A percentile compares a stretch with the other conserved stretches of the same genome.
These are phyloP conservation scores for Oryza brachyantha DNA, from an alignment of 176 grass and related monocot genomes.

Conservation along the genomic window DNA sequence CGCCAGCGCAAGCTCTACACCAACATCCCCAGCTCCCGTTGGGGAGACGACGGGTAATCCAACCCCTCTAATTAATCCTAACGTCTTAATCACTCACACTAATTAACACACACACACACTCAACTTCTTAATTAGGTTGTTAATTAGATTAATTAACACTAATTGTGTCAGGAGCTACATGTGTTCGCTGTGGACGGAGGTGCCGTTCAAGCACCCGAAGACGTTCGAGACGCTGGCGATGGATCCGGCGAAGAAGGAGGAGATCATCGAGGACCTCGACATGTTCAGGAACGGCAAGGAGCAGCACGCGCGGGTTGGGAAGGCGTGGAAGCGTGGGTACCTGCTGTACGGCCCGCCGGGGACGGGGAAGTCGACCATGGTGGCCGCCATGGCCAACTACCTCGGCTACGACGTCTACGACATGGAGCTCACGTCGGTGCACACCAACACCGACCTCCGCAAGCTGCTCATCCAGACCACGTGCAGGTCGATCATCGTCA, in stretches of 20 bases:
- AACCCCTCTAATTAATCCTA: no score
- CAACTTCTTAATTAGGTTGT: no score
- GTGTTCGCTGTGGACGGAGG: conserved; percentile 26
- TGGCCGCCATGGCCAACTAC: conserved; percentile 43
- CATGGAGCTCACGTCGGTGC: conserved; percentile 39
- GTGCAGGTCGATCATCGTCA: conserved; percentile 65
- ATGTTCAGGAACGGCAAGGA: conserved; percentile 17
- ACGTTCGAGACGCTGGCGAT: conserved; percentile 37
- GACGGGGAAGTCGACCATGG: conserved; percentile 43
- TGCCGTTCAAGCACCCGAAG: conserved; percentile 32
- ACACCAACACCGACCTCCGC: conserved; percentile 47
- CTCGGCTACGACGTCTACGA: conserved; percentile 43
- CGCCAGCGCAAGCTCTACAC: conserved; percentile 32
- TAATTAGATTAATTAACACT: not conserved
- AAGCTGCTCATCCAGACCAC: conserved; percentile 49
- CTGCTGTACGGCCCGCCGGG: conserved; percentile 41
- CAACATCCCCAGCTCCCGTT: conserved; percentile 3
- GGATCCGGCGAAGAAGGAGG: conserved; percentile 30
- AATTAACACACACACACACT: no score
- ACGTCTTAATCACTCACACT: no score
- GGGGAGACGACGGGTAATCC: not conserved
- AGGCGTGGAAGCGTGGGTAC: conserved; percentile 46
- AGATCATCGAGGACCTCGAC: conserved; percentile 23
- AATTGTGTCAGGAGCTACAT: not conserved
- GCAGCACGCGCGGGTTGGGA: conserved; percentile 5